phyloP scores from a whole-genome alignment of 2,329 filamentous ascomycete genomes.

The Ascochyta lentis region DNA sequence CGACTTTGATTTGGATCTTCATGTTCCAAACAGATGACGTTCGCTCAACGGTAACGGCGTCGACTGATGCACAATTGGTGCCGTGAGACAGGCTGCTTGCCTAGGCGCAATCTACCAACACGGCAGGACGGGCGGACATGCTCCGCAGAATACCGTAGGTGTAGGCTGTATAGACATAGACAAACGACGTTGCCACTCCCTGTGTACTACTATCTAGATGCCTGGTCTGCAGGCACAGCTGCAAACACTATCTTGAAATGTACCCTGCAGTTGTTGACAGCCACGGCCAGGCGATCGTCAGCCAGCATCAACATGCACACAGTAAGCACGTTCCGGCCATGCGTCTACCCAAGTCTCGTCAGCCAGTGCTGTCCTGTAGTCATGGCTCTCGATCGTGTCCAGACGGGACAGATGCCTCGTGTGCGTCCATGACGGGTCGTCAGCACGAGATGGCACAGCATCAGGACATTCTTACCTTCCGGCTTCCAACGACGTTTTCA shows the following conservation, averaged over 20 bases:
- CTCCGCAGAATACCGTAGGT: neutral
- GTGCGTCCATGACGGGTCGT: neutral
- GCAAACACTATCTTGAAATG: neutral
- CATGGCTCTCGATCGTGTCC: neutral
- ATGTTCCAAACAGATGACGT: slow-evolving; percentile 9
- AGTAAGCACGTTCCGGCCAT: slow-evolving; percentile 3
- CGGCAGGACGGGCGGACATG: neutral
- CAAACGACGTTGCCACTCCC: slow-evolving; percentile 4
- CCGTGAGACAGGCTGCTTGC: slow-evolving; percentile 6
- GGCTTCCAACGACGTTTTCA: neutral
- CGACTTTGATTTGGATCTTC: slow-evolving; percentile 15
- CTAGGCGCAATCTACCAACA: slow-evolving; percentile 5
- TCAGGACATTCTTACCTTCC: slow-evolving; percentile 11
- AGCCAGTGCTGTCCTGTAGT: slow-evolving; percentile 1
- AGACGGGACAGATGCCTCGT: neutral
- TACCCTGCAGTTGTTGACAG: slow-evolving; percentile 22
- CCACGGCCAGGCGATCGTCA: slow-evolving; percentile 17
- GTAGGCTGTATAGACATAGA: neutral
- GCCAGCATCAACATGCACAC: slow-evolving; percentile 4
- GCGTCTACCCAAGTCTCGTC: neutral
- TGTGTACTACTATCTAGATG: slow-evolving; percentile 5
- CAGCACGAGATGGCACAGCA: slow-evolving; percentile 9
- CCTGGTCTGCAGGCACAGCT: slow-evolving; percentile 1
- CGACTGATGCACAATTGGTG: slow-evolving; percentile 7
- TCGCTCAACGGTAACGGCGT: neutral